These are phyloP conservation scores for Gremmenia infestans DNA, from an alignment of 2,329 filamentous ascomycete genomes.

Conservation along the genomic window DNA sequence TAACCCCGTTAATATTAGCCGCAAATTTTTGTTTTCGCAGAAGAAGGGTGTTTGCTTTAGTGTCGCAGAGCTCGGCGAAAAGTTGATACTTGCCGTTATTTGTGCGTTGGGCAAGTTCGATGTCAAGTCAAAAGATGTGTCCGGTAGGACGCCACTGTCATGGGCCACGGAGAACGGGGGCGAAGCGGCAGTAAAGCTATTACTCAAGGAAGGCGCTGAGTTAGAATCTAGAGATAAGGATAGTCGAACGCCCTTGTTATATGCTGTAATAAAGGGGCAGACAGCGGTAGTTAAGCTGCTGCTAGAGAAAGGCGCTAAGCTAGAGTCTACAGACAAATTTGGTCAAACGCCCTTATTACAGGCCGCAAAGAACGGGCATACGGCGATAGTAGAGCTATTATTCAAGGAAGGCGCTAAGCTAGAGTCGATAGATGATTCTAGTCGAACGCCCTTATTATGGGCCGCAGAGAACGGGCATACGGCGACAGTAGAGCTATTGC, in stretches of 20 bases:
- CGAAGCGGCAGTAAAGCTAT: conserved; percentile 11
- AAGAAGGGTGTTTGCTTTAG: conserved; percentile 3
- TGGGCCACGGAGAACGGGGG: conserved; percentile 21
- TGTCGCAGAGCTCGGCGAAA: conserved; percentile 5
- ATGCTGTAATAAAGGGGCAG: conserved; percentile 20
- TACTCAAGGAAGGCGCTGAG: conserved; percentile 2
- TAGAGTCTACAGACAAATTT: neutral
- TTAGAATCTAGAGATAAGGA: neutral
- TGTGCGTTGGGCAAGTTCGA: conserved; percentile 7
- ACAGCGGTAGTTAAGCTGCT: conserved; percentile 8
- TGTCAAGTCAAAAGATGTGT: neutral
- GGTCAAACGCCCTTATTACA: conserved; percentile 5
- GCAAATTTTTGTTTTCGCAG: conserved; percentile 11
- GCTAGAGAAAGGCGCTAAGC: conserved; percentile 4
- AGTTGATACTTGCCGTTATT: conserved; percentile 11
- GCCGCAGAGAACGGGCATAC: conserved; percentile 1
- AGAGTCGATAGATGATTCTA: neutral
- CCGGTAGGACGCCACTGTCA: conserved; percentile 15
- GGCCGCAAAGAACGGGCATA: conserved; percentile 5
- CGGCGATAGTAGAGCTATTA: neutral
- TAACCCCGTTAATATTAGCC: conserved; percentile 1
- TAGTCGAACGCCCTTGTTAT: conserved; percentile 16
- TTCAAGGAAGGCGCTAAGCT: conserved; percentile 5
- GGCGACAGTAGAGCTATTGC: no score
- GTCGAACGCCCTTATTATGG: conserved; percentile 7